A percentile compares a stretch with the other conserved stretches of the same genome.
These are phyloP conservation scores for Ceratobasidium sp. DNA, from an alignment of 1,284 basidiomycete species.

Conservation along the genomic window DNA sequence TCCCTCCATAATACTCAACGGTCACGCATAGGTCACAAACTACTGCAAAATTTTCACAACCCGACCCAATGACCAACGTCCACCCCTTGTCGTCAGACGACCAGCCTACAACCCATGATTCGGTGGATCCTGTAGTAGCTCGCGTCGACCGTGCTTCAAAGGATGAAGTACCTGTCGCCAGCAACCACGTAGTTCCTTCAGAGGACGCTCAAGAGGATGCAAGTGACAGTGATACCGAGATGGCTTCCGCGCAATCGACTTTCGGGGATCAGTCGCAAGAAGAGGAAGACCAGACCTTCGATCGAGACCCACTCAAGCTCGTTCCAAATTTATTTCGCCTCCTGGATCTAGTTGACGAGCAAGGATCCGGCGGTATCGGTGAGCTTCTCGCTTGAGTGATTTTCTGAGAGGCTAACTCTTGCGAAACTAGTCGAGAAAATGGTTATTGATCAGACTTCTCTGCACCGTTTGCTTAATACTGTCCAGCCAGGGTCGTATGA, in stretches of 20 bases:
- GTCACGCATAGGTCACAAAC: no score
- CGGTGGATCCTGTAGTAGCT: no score
- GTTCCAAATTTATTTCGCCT: conserved; percentile 43
- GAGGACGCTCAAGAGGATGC: background rate
- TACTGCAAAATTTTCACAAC: no score
- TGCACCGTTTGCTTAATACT: conserved; percentile 39
- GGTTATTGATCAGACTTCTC: conserved; percentile 43
- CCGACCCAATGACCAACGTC: background rate
- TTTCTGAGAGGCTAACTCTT: background rate
- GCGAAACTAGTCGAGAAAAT: conserved; percentile 43
- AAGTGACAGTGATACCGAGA: conserved; percentile 16
- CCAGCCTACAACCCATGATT: no score
- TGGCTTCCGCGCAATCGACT: background rate
- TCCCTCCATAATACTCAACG: no score
- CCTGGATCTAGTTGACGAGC: conserved; percentile 44
- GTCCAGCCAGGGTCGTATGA: conserved; percentile 43
- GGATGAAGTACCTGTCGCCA: background rate
- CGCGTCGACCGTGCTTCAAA: background rate
- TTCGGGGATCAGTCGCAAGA: background rate
- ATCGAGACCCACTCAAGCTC: conserved; percentile 55
- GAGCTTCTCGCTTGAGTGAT: background rate
- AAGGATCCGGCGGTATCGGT: conserved; percentile 44
- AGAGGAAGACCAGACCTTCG: conserved; percentile 56
- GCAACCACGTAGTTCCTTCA: background rate
- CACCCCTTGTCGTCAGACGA: background rate